These are phyloP conservation scores for Hypoxylon sp. DNA, from an alignment of 2,329 filamentous ascomycete species.

Conservation along the genomic window DNA sequence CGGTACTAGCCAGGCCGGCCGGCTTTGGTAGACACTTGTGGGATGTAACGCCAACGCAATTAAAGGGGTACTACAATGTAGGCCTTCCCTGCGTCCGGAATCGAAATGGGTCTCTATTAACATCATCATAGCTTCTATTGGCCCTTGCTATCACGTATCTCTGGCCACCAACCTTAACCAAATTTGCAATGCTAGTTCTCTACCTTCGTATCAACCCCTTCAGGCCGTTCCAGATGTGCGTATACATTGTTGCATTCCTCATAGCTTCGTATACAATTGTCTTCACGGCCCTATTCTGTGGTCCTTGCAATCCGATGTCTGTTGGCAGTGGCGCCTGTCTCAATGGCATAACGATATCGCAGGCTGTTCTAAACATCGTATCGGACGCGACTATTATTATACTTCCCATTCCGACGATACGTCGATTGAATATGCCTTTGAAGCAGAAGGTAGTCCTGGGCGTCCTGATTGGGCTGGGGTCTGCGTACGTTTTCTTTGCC, in stretches of 20 bases:
- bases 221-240: constrained; percentile 5
- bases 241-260: constrained; percentile 9
- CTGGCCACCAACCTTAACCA: constrained; percentile 19
- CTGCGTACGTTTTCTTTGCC: constrained; percentile 5
- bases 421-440: constrained; percentile 11
- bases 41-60: constrained; percentile 18
- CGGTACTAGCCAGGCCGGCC: constrained; percentile 4
- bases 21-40: constrained; percentile 25
- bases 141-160: constrained; percentile 21
- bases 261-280: constrained; percentile 10
- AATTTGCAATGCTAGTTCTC: constrained; percentile 21
- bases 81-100: background rate
- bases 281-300: constrained; percentile 13
- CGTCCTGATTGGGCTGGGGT: constrained; percentile 16
- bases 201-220: constrained; percentile 25
- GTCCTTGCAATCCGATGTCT: constrained; percentile 22
- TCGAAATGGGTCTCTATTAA: background rate
- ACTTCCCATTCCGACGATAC: constrained; percentile 23
- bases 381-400: constrained; percentile 15
- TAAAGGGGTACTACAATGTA: constrained; percentile 17
- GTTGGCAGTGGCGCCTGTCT: constrained; percentile 18
- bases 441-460: constrained; percentile 22
- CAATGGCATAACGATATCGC: constrained; percentile 14
- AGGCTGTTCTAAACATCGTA: constrained; percentile 25
- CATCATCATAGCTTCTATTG: constrained; percentile 4